These are phyloP conservation scores for Fusarium miscanthi DNA, from an alignment of 2,329 filamentous ascomycete genomes.

Conservation along the genomic window DNA sequence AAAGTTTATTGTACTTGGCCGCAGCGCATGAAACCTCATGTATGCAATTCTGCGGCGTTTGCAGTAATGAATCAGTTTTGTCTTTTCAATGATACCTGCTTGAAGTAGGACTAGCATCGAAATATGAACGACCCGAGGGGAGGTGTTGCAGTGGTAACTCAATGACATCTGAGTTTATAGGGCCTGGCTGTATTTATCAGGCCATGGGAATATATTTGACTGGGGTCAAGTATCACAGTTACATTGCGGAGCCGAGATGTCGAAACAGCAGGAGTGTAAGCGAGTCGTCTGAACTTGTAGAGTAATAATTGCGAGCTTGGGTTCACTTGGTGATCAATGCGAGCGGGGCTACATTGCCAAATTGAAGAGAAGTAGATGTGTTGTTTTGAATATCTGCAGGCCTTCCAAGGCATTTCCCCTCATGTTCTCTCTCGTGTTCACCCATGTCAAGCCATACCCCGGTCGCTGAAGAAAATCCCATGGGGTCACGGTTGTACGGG, in stretches of 20 bases:
- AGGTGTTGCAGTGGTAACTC: background rate
- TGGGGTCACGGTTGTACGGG: background rate
- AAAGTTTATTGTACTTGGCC: background rate
- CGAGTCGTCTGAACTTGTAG: background rate
- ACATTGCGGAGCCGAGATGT: background rate
- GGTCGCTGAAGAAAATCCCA: background rate
- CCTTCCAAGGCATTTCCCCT: too few relatives aligned
- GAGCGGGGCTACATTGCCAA: background rate
- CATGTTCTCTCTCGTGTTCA: background rate
- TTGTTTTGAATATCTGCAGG: background rate
- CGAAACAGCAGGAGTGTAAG: background rate
- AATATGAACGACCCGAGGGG: background rate
- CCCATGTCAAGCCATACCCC: background rate
- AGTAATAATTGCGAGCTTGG: background rate
- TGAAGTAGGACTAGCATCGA: too few relatives aligned
- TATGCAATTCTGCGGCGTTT: constrained; percentile 6
- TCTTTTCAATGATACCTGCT: background rate
- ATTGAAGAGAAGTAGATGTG: too few relatives aligned
- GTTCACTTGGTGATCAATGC: background rate
- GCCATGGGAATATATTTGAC: background rate
- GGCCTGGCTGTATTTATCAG: background rate
- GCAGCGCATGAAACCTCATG: background rate
- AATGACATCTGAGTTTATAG: background rate
- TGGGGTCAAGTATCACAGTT: fast-evolving
- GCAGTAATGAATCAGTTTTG: background rate